phyloP scores from a whole-genome alignment of 495 filamentous ascomycete species.

The Lasiosphaeria ovina region DNA sequence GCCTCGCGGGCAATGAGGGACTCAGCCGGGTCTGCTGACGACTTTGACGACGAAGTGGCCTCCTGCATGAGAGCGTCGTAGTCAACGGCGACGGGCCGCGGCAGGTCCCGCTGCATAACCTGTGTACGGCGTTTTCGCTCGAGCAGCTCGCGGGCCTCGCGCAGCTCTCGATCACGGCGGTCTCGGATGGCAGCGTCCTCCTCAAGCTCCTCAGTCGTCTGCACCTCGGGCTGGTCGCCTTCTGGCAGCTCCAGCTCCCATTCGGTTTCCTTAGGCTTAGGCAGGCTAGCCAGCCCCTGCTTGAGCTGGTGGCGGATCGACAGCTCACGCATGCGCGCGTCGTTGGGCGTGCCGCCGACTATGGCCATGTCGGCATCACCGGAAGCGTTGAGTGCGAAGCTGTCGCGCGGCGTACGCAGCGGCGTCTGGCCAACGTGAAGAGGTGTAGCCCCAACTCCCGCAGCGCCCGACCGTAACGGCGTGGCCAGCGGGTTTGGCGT shows the following conservation, averaged over 20 bases:
- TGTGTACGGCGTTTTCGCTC: constrained; percentile 85
- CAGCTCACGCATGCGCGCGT: constrained; percentile 71
- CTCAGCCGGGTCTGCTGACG: constrained; percentile 38
- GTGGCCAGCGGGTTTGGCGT: constrained; percentile 97
- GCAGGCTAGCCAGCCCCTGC: constrained; percentile 73
- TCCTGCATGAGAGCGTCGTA: constrained; percentile 62
- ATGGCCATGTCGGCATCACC: constrained; percentile 62
- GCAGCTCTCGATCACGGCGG: constrained; percentile 62
- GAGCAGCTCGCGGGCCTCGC: constrained; percentile 66
- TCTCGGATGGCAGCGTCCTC: constrained; percentile 88
- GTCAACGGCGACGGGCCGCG: constrained; percentile 73
- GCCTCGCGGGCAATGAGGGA: constrained; percentile 70
- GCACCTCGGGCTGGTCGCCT: constrained; percentile 61
- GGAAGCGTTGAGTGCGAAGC: constrained; percentile 76
- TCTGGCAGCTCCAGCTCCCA: constrained; percentile 92
- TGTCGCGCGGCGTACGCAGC: constrained; percentile 86
- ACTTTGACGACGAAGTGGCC: constrained; percentile 35
- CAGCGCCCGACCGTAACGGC: constrained; percentile 69
- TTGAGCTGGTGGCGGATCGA: constrained; percentile 68
- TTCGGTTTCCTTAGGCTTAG: constrained; percentile 86
- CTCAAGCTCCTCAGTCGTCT: constrained; percentile 53
- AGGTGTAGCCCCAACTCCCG: constrained; percentile 72
- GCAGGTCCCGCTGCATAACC: constrained; percentile 80
- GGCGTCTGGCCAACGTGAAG: constrained; percentile 76
- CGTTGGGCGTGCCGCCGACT: constrained; percentile 72